phyloP scores from a whole-genome alignment of 345 rosid genomes.

The Acer campestre region DNA sequence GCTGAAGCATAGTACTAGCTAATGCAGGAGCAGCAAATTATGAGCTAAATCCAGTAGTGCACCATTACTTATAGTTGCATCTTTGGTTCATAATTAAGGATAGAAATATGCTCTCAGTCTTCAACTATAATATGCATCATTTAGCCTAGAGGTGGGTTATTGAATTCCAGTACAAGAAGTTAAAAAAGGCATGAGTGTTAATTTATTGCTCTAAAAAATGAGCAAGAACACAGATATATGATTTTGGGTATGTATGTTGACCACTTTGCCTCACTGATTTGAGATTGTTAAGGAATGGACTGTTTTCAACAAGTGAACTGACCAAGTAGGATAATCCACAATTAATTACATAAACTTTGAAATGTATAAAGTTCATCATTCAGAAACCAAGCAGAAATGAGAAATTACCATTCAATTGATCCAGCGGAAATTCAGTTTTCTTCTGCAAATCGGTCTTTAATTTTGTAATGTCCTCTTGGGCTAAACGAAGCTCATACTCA shows the following conservation, averaged over 20 bases:
- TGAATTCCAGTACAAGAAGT: not conserved
- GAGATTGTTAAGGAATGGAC: conserved; percentile 12
- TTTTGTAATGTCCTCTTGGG: conserved; percentile 82
- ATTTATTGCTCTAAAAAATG: not conserved
- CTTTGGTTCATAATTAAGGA: not conserved
- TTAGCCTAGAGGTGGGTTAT: not conserved
- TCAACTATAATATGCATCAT: not conserved
- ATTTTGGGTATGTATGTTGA: conserved; percentile 9
- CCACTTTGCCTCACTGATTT: conserved; percentile 8
- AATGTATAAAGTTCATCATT: conserved; percentile 2
- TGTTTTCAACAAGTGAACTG: conserved; percentile 8
- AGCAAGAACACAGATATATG: not conserved
- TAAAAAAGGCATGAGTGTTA: not conserved
- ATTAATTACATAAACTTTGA: not conserved
- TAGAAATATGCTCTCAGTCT: conserved; percentile 1
- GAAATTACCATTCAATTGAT: conserved; percentile 52
- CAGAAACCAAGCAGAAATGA: conserved; percentile 3
- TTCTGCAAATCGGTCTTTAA: conserved; percentile 71
- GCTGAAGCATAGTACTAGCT: conserved; percentile 3
- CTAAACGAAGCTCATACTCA: conserved; percentile 88
- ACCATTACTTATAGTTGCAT: not conserved
- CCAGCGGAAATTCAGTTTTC: conserved; percentile 50
- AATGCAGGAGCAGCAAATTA: not conserved
- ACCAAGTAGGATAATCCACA: not conserved
- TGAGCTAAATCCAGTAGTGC: conserved; percentile 4